A percentile compares a stretch with the other conserved stretches of the same genome.
Conservation (phyloP, 176 grass and related monocot genomes). For the Musa itinerans region DNA sequence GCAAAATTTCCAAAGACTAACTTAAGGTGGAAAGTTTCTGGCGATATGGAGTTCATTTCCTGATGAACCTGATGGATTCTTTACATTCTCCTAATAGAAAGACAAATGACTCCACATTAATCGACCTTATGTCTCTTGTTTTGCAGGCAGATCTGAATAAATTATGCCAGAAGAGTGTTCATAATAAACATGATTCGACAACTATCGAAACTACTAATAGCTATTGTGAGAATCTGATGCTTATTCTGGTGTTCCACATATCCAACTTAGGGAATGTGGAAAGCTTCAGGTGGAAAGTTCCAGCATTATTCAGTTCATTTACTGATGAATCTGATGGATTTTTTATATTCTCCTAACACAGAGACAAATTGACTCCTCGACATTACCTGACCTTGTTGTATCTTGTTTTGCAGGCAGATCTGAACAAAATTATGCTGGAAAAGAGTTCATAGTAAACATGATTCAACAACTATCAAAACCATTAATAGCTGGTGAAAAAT, state of each 20-base stretch:
- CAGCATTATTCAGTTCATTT: not conserved
- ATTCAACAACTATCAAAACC: not conserved
- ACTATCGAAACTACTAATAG: not conserved
- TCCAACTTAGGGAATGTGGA: constrained; percentile 37
- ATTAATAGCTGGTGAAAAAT: constrained; percentile 7
- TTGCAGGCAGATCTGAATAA: no score
- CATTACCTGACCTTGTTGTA: no score
- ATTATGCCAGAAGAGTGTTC: not conserved
- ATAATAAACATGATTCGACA: not conserved
- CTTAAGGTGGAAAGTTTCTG: no score
- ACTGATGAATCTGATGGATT: not conserved
- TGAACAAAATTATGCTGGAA: no score
- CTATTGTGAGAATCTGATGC: constrained; percentile 7
- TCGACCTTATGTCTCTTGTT: no score
- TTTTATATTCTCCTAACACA: not conserved
- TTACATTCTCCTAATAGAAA: not conserved
- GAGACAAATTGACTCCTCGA: not conserved
- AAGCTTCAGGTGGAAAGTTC: no score
- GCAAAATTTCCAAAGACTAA: no score
- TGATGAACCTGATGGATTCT: not conserved
- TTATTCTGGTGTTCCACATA: constrained; percentile 21
- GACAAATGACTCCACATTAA: not conserved
- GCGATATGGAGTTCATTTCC: not conserved
- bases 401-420: no score
- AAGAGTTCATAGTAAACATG: not conserved